Conservation (phyloP, 768 basidiomycete species). For the Lactarius sanguifluus region DNA sequence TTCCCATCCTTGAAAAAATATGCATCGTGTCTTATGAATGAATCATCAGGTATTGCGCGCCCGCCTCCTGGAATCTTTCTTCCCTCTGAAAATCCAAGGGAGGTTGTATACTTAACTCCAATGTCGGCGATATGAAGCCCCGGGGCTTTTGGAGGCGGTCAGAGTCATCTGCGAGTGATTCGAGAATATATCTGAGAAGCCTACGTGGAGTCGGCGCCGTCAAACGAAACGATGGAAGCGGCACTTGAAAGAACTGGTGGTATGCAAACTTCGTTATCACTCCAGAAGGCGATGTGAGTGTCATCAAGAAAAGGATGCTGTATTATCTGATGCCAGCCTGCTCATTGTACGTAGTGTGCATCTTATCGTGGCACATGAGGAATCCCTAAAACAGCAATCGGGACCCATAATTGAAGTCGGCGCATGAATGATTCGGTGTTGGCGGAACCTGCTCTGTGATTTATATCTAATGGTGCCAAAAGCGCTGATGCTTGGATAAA, state of each 20-base stretch:
- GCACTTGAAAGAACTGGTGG: neutral
- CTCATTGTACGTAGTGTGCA: too few species aligned
- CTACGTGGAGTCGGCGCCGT: neutral
- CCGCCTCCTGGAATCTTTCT: neutral
- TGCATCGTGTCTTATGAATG: constrained; percentile 11
- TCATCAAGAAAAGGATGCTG: neutral
- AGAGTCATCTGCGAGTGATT: neutral
- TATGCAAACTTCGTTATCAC: neutral
- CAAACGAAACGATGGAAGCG: constrained; percentile 12
- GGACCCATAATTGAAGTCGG: neutral
- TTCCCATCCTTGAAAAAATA: constrained; percentile 27
- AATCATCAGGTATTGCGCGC: neutral
- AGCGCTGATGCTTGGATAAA: neutral
- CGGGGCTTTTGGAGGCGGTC: neutral
- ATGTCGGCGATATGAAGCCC: neutral
- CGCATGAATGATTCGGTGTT: neutral
- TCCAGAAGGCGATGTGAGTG: constrained; percentile 1
- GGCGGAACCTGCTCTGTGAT: neutral
- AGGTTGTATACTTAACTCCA: neutral
- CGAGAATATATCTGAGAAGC: neutral
- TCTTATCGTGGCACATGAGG: neutral
- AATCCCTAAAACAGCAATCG: neutral
- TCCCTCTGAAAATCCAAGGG: neutral
- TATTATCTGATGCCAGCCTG: neutral
- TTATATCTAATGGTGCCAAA: neutral